These are phyloP conservation scores for Beauveria sp. DNA, from an alignment of 2,329 filamentous ascomycete species.

Conservation along the genomic window DNA sequence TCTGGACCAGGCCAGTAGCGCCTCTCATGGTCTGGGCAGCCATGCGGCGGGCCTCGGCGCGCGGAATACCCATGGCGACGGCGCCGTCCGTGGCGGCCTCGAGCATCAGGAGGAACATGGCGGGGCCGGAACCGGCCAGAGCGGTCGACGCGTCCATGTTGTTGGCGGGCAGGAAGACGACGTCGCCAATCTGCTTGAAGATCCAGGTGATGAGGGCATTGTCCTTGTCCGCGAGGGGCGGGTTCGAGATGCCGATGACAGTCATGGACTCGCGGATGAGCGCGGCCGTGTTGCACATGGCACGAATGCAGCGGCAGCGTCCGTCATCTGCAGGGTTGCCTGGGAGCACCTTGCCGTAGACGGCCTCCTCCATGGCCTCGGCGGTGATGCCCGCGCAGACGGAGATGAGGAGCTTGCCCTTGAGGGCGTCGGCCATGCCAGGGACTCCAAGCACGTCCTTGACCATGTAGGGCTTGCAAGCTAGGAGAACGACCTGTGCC, in stretches of 20 bases:
- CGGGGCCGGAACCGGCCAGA: conserved; percentile 66
- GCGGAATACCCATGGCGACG: conserved; percentile 69
- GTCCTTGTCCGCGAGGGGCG: conserved; percentile 46
- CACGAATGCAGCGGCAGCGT: conserved; percentile 61
- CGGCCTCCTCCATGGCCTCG: conserved; percentile 55
- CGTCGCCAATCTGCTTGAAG: conserved; percentile 65
- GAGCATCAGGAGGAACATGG: conserved; percentile 67
- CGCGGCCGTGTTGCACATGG: conserved; percentile 79
- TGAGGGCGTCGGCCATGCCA: conserved; percentile 64
- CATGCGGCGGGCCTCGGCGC: conserved; percentile 67
- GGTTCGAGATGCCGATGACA: conserved; percentile 58
- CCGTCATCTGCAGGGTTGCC: conserved; percentile 37
- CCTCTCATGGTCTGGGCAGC: conserved; percentile 73
- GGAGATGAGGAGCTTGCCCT: conserved; percentile 73
- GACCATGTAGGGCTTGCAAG: conserved; percentile 74
- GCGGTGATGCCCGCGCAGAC: conserved; percentile 72
- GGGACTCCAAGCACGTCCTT: conserved; percentile 57
- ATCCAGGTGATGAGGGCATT: conserved; percentile 63
- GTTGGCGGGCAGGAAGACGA: conserved; percentile 57
- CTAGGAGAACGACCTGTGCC: conserved; percentile 67
- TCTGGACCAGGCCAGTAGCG: conserved; percentile 59
- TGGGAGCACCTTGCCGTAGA: conserved; percentile 50
- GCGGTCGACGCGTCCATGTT: conserved; percentile 69
- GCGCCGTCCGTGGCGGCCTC: conserved; percentile 71
- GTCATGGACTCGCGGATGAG: conserved; percentile 77